These are phyloP conservation scores for Vitis vinifera DNA, from an alignment of 164 flowering plant species.

Conservation along the genomic window DNA sequence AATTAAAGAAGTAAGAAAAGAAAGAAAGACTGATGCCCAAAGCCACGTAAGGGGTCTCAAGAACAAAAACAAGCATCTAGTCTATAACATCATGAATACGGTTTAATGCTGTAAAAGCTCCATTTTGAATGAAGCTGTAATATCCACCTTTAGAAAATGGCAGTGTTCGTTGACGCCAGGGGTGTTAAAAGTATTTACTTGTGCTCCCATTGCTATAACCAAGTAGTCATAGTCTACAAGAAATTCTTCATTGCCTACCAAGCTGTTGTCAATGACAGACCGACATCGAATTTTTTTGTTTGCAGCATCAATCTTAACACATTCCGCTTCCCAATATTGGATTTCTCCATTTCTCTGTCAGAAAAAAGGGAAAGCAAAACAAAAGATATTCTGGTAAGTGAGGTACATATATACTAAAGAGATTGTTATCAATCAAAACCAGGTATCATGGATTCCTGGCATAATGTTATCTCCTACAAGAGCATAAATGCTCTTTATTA, in stretches of 20 bases:
- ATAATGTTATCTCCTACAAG: no score
- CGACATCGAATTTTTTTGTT: constrained; percentile 34
- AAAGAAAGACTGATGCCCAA: no score
- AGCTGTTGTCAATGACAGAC: constrained; percentile 23
- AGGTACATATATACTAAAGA: no score
- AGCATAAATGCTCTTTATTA: no score
- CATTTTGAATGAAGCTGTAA: background rate
- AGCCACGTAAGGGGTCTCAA: background rate
- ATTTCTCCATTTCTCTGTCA: constrained; percentile 46
- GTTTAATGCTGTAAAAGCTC: constrained; percentile 1
- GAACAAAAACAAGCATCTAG: background rate
- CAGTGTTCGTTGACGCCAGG: constrained; percentile 53
- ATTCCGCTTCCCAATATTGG: constrained; percentile 45
- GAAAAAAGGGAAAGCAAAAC: background rate
- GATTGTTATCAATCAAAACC: background rate
- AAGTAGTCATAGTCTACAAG: constrained; percentile 47
- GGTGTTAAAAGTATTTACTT: constrained; percentile 52
- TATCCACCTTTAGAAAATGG: constrained; percentile 48
- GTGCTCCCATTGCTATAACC: constrained; percentile 48
- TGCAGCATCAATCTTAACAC: constrained; percentile 50
- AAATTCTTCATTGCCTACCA: constrained; percentile 34
- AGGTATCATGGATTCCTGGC: background rate
- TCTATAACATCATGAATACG: background rate
- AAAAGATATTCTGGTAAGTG: no score
- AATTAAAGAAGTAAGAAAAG: no score